Percentiles rank a stretch among this genome's conserved stretches.
These are phyloP conservation scores for Phytophthora cajani DNA, from an alignment of 352 stramenopile genomes.

Conservation along the genomic window DNA sequence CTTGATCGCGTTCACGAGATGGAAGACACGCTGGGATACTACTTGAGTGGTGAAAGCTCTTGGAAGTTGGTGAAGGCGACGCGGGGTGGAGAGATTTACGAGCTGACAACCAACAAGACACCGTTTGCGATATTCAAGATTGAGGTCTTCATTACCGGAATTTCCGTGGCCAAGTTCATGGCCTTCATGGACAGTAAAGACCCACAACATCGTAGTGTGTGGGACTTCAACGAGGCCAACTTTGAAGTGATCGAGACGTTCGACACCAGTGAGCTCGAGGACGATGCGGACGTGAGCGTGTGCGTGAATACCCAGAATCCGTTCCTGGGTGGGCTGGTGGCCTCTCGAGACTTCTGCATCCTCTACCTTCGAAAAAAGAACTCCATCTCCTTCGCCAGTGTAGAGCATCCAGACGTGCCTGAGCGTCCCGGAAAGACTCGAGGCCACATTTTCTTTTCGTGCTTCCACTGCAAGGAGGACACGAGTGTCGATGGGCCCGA, in stretches of 20 bases:
- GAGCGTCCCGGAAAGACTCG: constrained; percentile 39
- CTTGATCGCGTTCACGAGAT: constrained; percentile 30
- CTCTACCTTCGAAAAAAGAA: constrained; percentile 37
- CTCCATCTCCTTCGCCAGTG: constrained; percentile 47
- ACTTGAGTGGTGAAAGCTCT: constrained; percentile 45
- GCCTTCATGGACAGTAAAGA: constrained; percentile 51
- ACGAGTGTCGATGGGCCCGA: constrained; percentile 30
- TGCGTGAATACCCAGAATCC: constrained; percentile 65
- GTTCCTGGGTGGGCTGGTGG: constrained; percentile 62
- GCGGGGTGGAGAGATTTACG: constrained; percentile 46
- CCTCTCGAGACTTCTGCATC: constrained; percentile 64
- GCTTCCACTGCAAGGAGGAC: constrained; percentile 48
- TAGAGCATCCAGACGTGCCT: constrained; percentile 55
- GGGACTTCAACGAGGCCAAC: constrained; percentile 59
- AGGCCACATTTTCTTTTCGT: constrained; percentile 48
- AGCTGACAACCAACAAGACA: constrained; percentile 50
- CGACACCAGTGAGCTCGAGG: constrained; percentile 19
- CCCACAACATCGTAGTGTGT: constrained; percentile 46
- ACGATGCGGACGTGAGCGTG: constrained; percentile 41
- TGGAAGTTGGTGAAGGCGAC: constrained; percentile 53
- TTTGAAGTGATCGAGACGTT: constrained; percentile 61
- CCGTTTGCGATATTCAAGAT: constrained; percentile 59
- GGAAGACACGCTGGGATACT: constrained; percentile 34
- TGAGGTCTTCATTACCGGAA: constrained; percentile 54
- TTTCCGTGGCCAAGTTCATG: constrained; percentile 50